These are phyloP conservation scores for Macroventuria anomochaeta DNA, from an alignment of 2,329 filamentous ascomycete genomes.

Conservation along the genomic window DNA sequence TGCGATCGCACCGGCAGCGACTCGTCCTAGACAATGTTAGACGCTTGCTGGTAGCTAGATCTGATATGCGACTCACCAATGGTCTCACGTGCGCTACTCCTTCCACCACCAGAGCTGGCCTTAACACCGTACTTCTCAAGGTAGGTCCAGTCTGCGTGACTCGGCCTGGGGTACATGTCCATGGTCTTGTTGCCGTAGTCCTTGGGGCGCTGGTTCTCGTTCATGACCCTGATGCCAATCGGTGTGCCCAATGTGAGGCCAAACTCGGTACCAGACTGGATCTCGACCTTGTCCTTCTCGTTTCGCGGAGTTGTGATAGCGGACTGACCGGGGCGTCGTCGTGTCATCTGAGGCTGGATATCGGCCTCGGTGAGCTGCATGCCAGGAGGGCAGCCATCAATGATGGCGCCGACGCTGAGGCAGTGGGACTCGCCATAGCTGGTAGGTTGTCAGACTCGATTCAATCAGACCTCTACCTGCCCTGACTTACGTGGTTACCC, in stretches of 20 bases:
- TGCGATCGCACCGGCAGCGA: slow-evolving; percentile 88
- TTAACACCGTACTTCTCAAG: slow-evolving; percentile 96
- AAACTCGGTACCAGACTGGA: slow-evolving; percentile 91
- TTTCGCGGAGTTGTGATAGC: slow-evolving; percentile 89
- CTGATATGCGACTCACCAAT: slow-evolving; percentile 65
- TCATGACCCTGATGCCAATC: slow-evolving; percentile 84
- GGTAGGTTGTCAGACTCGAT: slow-evolving; percentile 21
- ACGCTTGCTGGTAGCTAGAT: not conserved
- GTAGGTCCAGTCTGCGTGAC: slow-evolving; percentile 96
- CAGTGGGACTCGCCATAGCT: slow-evolving; percentile 89
- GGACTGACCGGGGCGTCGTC: slow-evolving; percentile 86
- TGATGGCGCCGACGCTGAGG: slow-evolving; percentile 90
- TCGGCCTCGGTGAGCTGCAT: slow-evolving; percentile 83
- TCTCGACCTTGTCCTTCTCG: slow-evolving; percentile 89
- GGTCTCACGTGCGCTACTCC: slow-evolving; percentile 92
- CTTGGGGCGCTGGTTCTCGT: slow-evolving; percentile 90
- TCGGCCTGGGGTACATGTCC: slow-evolving; percentile 88
- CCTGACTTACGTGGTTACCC: slow-evolving; percentile 75
- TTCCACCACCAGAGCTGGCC: slow-evolving; percentile 86
- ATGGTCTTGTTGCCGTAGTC: slow-evolving; percentile 92
- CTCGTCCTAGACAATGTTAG: slow-evolving; percentile 64
- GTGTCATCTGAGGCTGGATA: slow-evolving; percentile 94
- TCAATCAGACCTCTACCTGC: not conserved
- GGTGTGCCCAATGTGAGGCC: slow-evolving; percentile 90
- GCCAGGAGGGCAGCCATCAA: slow-evolving; percentile 89